These are phyloP conservation scores for Botrytis cinerea DNA, from an alignment of 2,329 filamentous ascomycete species.

Conservation along the genomic window DNA sequence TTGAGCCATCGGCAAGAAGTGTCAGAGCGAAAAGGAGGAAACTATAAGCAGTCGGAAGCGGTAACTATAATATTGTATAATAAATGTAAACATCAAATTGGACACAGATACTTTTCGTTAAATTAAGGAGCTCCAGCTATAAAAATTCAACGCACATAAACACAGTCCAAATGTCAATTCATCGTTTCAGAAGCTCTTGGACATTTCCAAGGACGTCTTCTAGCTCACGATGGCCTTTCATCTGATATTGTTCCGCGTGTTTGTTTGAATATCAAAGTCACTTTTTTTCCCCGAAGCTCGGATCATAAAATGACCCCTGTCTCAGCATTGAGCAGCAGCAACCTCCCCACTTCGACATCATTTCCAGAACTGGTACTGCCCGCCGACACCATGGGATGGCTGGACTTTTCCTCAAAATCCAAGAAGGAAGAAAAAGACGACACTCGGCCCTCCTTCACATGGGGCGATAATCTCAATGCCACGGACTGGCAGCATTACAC, in stretches of 20 bases:
- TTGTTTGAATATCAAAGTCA: background rate
- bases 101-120: background rate
- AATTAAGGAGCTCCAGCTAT: background rate
- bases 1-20: constrained; percentile 33
- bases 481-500: constrained; percentile 57
- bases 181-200: background rate
- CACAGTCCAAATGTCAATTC: background rate
- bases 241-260: constrained; percentile 10
- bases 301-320: constrained; percentile 19
- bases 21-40: constrained; percentile 37
- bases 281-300: constrained; percentile 11
- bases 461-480: constrained; percentile 49
- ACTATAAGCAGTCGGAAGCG: constrained; percentile 16
- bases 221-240: background rate
- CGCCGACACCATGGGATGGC: constrained; percentile 49
- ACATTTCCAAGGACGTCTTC: background rate
- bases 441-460: constrained; percentile 44
- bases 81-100: background rate
- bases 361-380: constrained; percentile 15
- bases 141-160: background rate
- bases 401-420: constrained; percentile 47
- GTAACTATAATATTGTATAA: constrained; percentile 17
- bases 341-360: constrained; percentile 17
- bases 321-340: background rate
- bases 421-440: constrained; percentile 36